Percentiles rank a stretch among this genome's conserved stretches.
These are phyloP conservation scores for Suillus subaureus DNA, from an alignment of 768 basidiomycete genomes.

Conservation along the genomic window DNA sequence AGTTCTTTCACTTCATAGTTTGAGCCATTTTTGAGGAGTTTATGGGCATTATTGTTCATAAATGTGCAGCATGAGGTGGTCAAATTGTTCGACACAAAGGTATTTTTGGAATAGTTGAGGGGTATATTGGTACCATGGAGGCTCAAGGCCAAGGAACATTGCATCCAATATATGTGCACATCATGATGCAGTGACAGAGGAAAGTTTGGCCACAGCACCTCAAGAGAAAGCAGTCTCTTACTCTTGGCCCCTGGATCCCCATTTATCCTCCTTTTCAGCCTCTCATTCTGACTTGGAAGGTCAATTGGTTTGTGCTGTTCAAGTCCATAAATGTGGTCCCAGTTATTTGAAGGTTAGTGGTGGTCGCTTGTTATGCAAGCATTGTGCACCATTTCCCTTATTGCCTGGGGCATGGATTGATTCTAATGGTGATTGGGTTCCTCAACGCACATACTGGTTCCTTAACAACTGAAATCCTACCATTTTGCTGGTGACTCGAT, in stretches of 20 bases:
- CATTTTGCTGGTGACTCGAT: not conserved
- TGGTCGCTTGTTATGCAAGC: not conserved
- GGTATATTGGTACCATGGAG: not conserved
- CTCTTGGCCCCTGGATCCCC: not conserved
- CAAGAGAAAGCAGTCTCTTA: not conserved
- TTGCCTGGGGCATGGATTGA: not conserved
- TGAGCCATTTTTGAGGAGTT: too few species aligned
- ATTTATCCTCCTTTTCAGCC: too few species aligned
- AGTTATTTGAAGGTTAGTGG: not conserved
- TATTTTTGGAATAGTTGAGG: not conserved
- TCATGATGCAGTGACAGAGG: not conserved
- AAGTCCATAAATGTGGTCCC: not conserved
- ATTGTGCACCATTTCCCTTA: not conserved
- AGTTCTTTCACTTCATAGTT: too few species aligned
- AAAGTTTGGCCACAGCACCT: rapidly evolving
- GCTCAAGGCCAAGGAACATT: not conserved
- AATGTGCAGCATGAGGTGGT: too few species aligned
- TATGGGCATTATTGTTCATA: too few species aligned
- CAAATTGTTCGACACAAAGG: too few species aligned
- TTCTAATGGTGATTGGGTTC: not conserved
- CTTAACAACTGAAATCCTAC: not conserved
- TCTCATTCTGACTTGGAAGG: too few species aligned
- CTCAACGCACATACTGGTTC: rapidly evolving
- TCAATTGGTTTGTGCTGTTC: not conserved
- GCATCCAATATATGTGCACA: not conserved